Conservation (phyloP, 192 early-diverging fungal genomes). For the Thamnidium elegans region DNA sequence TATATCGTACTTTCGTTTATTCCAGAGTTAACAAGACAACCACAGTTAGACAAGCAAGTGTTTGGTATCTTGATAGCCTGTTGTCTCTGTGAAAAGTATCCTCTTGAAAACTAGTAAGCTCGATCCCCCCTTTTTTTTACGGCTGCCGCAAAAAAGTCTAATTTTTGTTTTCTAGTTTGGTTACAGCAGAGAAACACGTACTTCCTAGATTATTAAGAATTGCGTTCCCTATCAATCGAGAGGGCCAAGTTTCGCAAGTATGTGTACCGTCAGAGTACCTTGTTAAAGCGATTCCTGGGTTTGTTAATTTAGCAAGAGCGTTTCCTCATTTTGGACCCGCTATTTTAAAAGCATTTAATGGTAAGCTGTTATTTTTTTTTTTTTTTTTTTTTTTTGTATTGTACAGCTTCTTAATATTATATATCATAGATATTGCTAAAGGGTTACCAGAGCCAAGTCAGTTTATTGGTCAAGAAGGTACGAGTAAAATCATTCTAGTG, state of each 20-base stretch:
- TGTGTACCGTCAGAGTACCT: constrained; percentile 29
- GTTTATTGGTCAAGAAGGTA: constrained; percentile 30
- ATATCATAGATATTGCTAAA: constrained; percentile 19
- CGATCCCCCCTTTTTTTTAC: background rate
- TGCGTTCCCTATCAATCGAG: constrained; percentile 19
- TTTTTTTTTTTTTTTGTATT: no score
- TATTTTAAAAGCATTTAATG: constrained; percentile 24
- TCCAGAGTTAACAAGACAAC: constrained; percentile 52
- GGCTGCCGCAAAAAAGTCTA: background rate
- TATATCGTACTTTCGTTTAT: constrained; percentile 58
- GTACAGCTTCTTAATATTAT: no score
- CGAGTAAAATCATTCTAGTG: constrained; percentile 14
- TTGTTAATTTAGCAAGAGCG: constrained; percentile 28
- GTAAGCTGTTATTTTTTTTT: constrained; percentile 7
- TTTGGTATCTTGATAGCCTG: constrained; percentile 50
- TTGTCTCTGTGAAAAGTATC: constrained; percentile 47
- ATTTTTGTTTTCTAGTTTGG: constrained; percentile 12
- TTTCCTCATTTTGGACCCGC: constrained; percentile 30
- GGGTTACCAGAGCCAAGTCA: constrained; percentile 24
- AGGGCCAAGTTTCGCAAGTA: background rate
- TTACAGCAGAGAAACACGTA: constrained; percentile 25
- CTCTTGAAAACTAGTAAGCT: constrained; percentile 49
- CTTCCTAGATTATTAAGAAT: constrained; percentile 26
- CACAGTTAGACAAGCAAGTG: constrained; percentile 40
- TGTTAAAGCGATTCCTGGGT: constrained; percentile 23